Evolutionary conservation across 2,329 filamentous ascomycete species (phyloP).

Genomic region (Epichloe baconii): DNA sequence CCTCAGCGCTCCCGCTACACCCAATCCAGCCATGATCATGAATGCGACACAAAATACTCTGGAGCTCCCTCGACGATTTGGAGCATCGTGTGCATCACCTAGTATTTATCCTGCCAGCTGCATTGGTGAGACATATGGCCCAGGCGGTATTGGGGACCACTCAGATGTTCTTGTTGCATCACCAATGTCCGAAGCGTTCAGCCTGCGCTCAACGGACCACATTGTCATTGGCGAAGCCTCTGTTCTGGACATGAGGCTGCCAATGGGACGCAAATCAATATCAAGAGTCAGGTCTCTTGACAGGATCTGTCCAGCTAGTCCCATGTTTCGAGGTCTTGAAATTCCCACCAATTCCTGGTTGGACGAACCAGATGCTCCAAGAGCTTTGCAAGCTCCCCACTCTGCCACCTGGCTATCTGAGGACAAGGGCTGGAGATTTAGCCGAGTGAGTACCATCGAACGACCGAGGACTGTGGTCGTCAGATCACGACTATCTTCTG

Average conservation of each 20-base stretch:
- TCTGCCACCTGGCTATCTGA: constrained; percentile 16
- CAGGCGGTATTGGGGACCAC: constrained; percentile 8
- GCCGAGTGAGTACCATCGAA: constrained; percentile 14
- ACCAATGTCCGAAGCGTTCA: constrained; percentile 21
- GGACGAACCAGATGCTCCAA: constrained; percentile 8
- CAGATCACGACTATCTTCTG: constrained; percentile 14
- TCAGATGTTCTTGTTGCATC: constrained; percentile 15
- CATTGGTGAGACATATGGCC: constrained; percentile 20
- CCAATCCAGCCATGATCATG: constrained; percentile 18
- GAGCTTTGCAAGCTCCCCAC: constrained; percentile 10
- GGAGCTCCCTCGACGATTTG: constrained; percentile 2
- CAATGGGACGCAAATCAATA: constrained; percentile 13
- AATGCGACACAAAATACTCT: constrained; percentile 14
- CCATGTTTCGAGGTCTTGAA: constrained; percentile 20
- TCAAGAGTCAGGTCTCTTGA: constrained; percentile 26
- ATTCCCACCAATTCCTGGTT: constrained; percentile 13
- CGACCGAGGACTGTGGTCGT: constrained; percentile 17
- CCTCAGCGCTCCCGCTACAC: constrained; percentile 10
- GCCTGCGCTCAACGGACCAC: constrained; percentile 21
- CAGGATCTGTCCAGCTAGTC: constrained; percentile 17
- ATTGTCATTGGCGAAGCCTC: constrained; percentile 28
- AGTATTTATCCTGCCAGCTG: constrained; percentile 19
- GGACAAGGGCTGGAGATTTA: constrained; percentile 10
- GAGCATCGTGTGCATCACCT: constrained; percentile 11
- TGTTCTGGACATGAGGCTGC: constrained; percentile 22